These are phyloP conservation scores for Trypanosomatidae sp. DNA, from an alignment of 208 protist genomes.

Conservation along the genomic window DNA sequence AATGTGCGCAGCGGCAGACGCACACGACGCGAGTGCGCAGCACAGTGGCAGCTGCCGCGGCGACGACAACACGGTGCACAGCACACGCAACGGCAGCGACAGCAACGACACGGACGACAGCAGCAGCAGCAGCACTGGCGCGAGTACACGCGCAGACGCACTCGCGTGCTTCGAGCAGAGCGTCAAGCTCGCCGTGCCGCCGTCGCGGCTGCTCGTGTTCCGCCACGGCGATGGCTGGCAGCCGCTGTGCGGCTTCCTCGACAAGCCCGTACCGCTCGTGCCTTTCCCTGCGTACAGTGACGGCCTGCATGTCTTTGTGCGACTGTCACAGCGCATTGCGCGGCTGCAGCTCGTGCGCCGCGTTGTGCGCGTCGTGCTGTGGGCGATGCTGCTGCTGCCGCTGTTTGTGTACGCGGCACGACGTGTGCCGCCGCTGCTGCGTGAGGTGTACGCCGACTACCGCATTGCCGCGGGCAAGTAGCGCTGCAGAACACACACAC, in stretches of 20 bases:
- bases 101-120: no score
- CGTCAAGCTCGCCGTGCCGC: slow-evolving; percentile 25
- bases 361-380: slow-evolving; percentile 5
- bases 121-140: no score
- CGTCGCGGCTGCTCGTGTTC: slow-evolving; percentile 38
- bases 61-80: no score
- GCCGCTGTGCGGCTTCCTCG: slow-evolving; percentile 58
- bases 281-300: slow-evolving; percentile 55
- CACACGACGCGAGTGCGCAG: no score
- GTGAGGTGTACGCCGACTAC: slow-evolving; percentile 15
- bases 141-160: slow-evolving; percentile 16
- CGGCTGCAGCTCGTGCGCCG: slow-evolving; percentile 16
- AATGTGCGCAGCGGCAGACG: no score
- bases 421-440: slow-evolving; percentile 4
- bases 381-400: slow-evolving; percentile 8
- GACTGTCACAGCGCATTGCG: slow-evolving; percentile 50
- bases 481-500: neutral
- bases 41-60: no score
- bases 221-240: slow-evolving; percentile 49
- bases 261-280: slow-evolving; percentile 23
- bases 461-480: slow-evolving; percentile 8
- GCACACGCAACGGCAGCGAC: no score
- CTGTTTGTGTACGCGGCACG: neutral
- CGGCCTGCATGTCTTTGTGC: slow-evolving; percentile 32
- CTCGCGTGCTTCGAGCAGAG: slow-evolving; percentile 44